A percentile compares a stretch with the other conserved stretches of the same genome.
Conservation (phyloP, 1,139 yeast species). For the Yamadazyma oceani region DNA sequence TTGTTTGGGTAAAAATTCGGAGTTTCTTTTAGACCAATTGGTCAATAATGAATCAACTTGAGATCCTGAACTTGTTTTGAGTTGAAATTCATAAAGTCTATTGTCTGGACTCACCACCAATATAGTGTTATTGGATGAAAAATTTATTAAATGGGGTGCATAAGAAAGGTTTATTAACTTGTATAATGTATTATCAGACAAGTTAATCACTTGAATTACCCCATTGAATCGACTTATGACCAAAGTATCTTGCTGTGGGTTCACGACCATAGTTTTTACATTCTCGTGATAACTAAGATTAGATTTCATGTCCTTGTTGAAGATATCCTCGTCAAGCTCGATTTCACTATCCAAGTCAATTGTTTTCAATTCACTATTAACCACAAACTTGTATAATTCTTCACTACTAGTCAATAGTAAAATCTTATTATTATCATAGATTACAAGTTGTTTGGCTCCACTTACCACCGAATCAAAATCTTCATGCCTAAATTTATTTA, state of each 20-base stretch:
- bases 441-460: constrained; percentile 60
- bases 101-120: constrained; percentile 73
- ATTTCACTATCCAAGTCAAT: constrained; percentile 41
- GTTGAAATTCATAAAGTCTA: constrained; percentile 64
- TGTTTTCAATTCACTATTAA: constrained; percentile 27
- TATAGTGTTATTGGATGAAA: constrained; percentile 53
- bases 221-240: constrained; percentile 59
- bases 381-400: constrained; percentile 53
- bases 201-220: constrained; percentile 53
- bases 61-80: constrained; percentile 12
- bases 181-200: constrained; percentile 36
- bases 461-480: constrained; percentile 40
- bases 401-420: constrained; percentile 65
- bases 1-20: constrained; percentile 71
- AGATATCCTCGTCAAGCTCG: constrained; percentile 31
- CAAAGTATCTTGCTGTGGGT: constrained; percentile 42
- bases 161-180: constrained; percentile 41
- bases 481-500: constrained; percentile 55
- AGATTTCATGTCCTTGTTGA: constrained; percentile 22
- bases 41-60: constrained; percentile 48
- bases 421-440: constrained; percentile 44
- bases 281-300: constrained; percentile 38
- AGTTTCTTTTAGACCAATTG: constrained; percentile 76
- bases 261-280: constrained; percentile 52
- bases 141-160: constrained; percentile 58